Percentiles rank a stretch among this genome's conserved stretches.
Conservation (phyloP, 495 filamentous ascomycete genomes). For the Sporormia fimetaria region DNA sequence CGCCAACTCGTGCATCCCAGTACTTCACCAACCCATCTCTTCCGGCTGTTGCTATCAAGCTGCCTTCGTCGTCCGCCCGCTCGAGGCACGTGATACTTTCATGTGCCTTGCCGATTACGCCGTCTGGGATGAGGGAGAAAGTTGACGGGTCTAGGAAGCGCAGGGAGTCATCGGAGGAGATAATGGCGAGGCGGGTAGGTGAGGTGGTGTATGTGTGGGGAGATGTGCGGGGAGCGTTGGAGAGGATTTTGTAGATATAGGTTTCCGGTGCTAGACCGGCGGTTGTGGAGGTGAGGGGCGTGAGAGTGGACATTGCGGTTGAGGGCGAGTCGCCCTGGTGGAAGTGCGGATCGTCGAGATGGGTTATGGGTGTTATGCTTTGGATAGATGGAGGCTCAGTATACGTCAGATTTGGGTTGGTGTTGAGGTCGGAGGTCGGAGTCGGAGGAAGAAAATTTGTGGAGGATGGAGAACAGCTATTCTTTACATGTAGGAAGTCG, state of each 20-base stretch:
- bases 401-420: not conserved
- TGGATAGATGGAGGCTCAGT: not conserved
- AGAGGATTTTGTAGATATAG: constrained; percentile 26
- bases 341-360: not conserved
- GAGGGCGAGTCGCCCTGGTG: not conserved
- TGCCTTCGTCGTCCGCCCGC: constrained; percentile 33
- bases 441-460: too few species aligned
- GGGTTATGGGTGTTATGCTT: too few species aligned
- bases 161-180: constrained; percentile 41
- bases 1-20: constrained; percentile 42
- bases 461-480: too few species aligned
- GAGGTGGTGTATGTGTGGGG: constrained; percentile 13
- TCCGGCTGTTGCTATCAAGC: constrained; percentile 46
- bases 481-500: too few species aligned
- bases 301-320: constrained; percentile 14
- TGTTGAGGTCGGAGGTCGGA: too few species aligned
- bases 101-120: constrained; percentile 38
- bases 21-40: constrained; percentile 49
- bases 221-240: constrained; percentile 11
- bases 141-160: constrained; percentile 41
- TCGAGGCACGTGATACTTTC: constrained; percentile 47
- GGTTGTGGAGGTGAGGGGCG: constrained; percentile 4
- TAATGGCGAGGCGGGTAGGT: constrained; percentile 27
- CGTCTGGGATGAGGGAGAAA: constrained; percentile 15
- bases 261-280: constrained; percentile 20